A percentile compares a stretch with the other conserved stretches of the same genome.
Evolutionary conservation across 441 rosid genomes (phyloP).

Genomic region (Syzygium syzygioides): DNA sequence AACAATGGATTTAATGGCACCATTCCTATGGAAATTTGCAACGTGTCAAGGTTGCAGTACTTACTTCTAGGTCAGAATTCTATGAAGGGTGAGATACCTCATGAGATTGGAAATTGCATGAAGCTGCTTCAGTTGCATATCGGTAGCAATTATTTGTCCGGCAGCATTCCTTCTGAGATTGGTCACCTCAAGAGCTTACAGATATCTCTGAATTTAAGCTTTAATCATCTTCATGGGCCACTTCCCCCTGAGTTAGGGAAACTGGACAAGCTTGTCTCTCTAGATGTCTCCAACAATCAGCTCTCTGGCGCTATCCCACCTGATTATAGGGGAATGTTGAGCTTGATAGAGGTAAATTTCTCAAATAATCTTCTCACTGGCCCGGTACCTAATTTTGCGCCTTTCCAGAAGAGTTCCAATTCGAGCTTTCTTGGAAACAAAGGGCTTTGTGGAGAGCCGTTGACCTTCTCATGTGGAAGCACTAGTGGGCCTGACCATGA

Average conservation of each 20-base stretch:
- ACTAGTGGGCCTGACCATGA: constrained; percentile 27
- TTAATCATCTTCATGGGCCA: constrained; percentile 77
- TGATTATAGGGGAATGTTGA: constrained; percentile 75
- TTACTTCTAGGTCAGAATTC: constrained; percentile 75
- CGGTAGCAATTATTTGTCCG: constrained; percentile 78
- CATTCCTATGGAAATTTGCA: constrained; percentile 65
- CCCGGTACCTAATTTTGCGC: constrained; percentile 64
- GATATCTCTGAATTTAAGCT: constrained; percentile 88
- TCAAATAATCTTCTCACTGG: constrained; percentile 74
- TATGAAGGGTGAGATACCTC: constrained; percentile 82
- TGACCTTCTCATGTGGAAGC: constrained; percentile 48
- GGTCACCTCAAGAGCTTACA: constrained; percentile 83
- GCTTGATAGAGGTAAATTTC: constrained; percentile 92
- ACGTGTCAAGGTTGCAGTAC: constrained; percentile 77
- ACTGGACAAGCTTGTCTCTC: constrained; percentile 86
- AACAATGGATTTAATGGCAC: constrained; percentile 79
- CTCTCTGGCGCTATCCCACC: constrained; percentile 72
- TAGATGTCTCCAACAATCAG: constrained; percentile 86
- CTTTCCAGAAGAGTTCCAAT: constrained; percentile 79
- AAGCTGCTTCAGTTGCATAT: constrained; percentile 75
- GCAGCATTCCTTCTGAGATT: constrained; percentile 80
- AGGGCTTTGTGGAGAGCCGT: constrained; percentile 86
- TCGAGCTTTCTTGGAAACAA: constrained; percentile 76
- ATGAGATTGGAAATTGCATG: constrained; percentile 78
- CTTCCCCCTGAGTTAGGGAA: constrained; percentile 81